Conservation (phyloP, 1,139 yeast genomes). For the Scheffersomyces titani region DNA sequence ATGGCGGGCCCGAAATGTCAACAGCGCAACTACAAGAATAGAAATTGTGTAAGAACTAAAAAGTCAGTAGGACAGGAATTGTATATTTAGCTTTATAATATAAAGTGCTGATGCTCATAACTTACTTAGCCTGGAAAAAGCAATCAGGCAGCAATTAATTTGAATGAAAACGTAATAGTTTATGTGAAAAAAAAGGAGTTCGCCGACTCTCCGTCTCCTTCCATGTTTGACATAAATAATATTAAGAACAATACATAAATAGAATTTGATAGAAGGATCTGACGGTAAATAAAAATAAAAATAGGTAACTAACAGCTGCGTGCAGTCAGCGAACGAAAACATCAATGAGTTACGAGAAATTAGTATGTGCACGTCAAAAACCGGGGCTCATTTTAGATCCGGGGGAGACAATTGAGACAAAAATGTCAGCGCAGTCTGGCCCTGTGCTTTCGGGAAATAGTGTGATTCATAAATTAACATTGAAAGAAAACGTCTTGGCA, state of each 20-base stretch:
- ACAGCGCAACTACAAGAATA: background rate
- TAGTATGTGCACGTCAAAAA: background rate
- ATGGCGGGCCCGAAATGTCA: background rate
- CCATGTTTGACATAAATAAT: background rate
- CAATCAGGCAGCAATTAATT: background rate
- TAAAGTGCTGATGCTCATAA: background rate
- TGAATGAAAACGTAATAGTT: background rate
- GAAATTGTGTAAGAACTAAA: background rate
- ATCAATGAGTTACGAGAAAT: background rate
- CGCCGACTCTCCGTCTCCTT: background rate
- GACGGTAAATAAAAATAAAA: background rate
- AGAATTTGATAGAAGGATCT: background rate
- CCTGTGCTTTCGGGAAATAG: background rate
- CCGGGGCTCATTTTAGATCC: background rate
- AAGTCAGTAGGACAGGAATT: background rate
- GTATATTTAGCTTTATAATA: background rate
- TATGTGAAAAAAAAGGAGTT: background rate
- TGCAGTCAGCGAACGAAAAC: background rate
- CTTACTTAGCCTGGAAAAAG: background rate
- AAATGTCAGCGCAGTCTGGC: background rate
- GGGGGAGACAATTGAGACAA: background rate
- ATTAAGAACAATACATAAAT: background rate
- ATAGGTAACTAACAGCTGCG: background rate
- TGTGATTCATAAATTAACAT: background rate
- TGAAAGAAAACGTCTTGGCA: constrained; percentile 6